These are phyloP conservation scores for Hordeum pubiflorum DNA, from an alignment of 202 grass and related monocot genomes.

Conservation along the genomic window DNA sequence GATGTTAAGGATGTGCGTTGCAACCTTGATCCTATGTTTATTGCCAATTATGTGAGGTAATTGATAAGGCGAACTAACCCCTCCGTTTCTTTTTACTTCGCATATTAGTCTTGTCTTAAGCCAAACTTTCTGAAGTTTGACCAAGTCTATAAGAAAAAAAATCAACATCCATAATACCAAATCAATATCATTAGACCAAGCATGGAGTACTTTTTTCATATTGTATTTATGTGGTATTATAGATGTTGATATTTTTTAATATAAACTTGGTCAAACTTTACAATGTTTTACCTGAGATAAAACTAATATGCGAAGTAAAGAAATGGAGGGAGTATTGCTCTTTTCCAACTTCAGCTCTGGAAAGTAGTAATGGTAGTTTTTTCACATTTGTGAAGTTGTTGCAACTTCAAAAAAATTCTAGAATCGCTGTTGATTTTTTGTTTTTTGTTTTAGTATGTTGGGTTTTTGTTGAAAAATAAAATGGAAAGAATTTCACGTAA, in stretches of 20 bases:
- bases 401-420: background rate
- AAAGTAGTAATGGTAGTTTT: background rate
- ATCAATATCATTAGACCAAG: background rate
- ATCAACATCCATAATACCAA: background rate
- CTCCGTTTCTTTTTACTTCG: background rate
- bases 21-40: slow-evolving; percentile 76
- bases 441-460: background rate
- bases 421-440: background rate
- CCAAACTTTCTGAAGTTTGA: background rate
- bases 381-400: background rate
- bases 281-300: background rate
- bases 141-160: background rate
- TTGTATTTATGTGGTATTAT: background rate
- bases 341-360: background rate
- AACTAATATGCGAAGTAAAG: background rate
- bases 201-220: background rate
- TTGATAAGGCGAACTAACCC: background rate
- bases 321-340: background rate
- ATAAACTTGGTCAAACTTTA: background rate
- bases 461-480: background rate
- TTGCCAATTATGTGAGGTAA: slow-evolving; percentile 91
- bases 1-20: slow-evolving; percentile 88
- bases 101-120: background rate
- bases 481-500: background rate
- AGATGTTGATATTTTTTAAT: background rate